Conservation (phyloP, 2,329 filamentous ascomycete species). For the Tolypocladium capitatum region DNA sequence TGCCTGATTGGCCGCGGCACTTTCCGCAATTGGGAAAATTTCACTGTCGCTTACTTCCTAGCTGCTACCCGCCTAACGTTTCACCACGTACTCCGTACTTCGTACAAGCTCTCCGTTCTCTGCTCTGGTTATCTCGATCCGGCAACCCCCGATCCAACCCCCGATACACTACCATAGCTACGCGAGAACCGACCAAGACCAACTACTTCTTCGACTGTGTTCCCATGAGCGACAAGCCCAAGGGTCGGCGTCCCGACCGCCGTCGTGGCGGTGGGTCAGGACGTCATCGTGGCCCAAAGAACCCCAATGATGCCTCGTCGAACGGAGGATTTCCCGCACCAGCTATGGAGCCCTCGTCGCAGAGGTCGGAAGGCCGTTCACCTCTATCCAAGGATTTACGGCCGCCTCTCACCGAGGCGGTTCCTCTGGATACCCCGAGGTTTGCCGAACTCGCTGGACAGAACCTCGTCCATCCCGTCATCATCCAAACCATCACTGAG, state of each 20-base stretch:
- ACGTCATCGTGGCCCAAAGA: not conserved
- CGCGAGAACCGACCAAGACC: not conserved
- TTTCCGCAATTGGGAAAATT: not conserved
- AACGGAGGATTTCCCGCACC: not conserved
- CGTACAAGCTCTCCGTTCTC: not conserved
- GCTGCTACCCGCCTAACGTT: too few species aligned
- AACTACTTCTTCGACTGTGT: not conserved
- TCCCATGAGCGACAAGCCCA: not conserved
- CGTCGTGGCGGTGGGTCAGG: not conserved
- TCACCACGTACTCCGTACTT: not conserved
- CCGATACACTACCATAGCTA: too few species aligned
- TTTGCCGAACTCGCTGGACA: slow-evolving; percentile 30
- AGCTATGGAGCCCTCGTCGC: not conserved
- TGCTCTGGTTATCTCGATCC: not conserved
- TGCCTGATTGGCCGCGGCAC: not conserved
- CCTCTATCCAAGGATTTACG: not conserved
- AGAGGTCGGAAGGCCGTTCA: too few species aligned
- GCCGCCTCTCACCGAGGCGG: slow-evolving; percentile 9
- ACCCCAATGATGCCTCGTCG: not conserved
- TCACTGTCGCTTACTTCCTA: not conserved
- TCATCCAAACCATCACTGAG: slow-evolving; percentile 33
- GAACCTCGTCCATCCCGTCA: slow-evolving; percentile 29
- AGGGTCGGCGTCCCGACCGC: not conserved
- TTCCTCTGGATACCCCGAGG: slow-evolving; percentile 29
- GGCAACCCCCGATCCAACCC: too few species aligned